Base-by-base conservation (phyloP, 192 early-diverging fungal genomes). In the Gryganskiella cystojenkinii region DNA sequence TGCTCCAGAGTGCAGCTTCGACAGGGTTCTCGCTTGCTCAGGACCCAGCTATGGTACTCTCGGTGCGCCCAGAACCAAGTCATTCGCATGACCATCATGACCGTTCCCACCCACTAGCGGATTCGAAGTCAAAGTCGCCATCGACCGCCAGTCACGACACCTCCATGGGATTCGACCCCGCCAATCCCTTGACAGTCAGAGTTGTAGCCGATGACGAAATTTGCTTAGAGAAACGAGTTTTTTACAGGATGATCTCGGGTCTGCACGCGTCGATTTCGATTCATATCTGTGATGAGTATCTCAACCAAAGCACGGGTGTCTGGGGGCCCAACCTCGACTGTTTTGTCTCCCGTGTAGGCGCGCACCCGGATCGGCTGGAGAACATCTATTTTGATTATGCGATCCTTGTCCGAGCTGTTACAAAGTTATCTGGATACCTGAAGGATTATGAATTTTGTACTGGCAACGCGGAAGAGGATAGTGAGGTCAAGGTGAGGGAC, bases 371-470 rank as follows among this genome's bases (percentile, higher is more conserved):
- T 30, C 89, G 96, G 17, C 81, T 99, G 61, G 87, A 96, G 61
- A 99, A 98, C 82, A 88, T 99, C 31, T 97, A 96, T 81, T 97
- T 98, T 75, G 90, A 92, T 47, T 96, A 95, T 82, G 92, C 91
- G 1, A 83, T 99, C 10, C 82, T 96, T 19, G 80, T 94, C 22
- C 86, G 96, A 8, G 91, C 97, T 0, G 84, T 98, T 17, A 83
- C 90, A n/a, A 97, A 97, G 76, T 83, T 97, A 42, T 83, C 84
- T 28, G 80, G 79, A 3, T 96, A 93, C 71, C 63, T 98, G 9
- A 76, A 79, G 9, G 74, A 88, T 47, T 92, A 93, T 65, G 81
- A 86, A 44, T 96, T 94, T 70, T 91, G 90, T 44, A 92, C 90
- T 0, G 92, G 93, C 6, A 73, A 83, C 50, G 20, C 73, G 3